Evolutionary conservation across 2,329 filamentous ascomycete genomes (phyloP).

Genomic region (Cryphonectria carpinicola): DNA sequence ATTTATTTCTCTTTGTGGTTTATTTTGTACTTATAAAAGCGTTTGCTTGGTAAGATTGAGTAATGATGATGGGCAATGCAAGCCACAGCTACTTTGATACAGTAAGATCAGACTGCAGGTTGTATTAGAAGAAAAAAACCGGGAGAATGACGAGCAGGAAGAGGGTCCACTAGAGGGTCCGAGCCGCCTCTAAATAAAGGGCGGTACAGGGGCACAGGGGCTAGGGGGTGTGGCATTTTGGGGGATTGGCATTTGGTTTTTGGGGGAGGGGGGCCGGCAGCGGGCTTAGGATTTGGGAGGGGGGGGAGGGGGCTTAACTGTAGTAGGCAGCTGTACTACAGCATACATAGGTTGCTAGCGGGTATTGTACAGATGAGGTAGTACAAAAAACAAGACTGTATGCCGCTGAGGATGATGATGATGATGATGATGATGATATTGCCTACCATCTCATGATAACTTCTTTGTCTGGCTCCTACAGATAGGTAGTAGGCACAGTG

Average conservation of each 20-base stretch:
- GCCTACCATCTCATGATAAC: no score
- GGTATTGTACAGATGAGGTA: no score
- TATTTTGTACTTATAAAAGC: not conserved
- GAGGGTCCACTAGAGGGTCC: not conserved
- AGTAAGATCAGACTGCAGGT: not conserved
- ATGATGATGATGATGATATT: no score
- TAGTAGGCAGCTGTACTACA: no score
- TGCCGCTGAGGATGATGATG: no score
- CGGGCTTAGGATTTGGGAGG: no score
- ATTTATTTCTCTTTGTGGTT: not conserved
- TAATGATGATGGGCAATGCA: not conserved
- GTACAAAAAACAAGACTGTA: no score
- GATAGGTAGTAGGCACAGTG: no score
- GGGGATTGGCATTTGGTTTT: not conserved
- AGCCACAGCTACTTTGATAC: not conserved
- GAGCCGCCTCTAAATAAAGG: slow-evolving; percentile 4
- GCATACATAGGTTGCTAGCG: no score
- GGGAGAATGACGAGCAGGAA: not conserved
- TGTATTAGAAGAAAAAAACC: not conserved
- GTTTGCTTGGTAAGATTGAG: not conserved
- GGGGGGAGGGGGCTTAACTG: no score
- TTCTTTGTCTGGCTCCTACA: no score
- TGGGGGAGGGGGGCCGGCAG: not conserved
- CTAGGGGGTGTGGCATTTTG: not conserved
- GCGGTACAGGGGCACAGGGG: not conserved